Base-by-base conservation (phyloP, 2,329 filamentous ascomycete species). In the Alternaria incomplexa region DNA sequence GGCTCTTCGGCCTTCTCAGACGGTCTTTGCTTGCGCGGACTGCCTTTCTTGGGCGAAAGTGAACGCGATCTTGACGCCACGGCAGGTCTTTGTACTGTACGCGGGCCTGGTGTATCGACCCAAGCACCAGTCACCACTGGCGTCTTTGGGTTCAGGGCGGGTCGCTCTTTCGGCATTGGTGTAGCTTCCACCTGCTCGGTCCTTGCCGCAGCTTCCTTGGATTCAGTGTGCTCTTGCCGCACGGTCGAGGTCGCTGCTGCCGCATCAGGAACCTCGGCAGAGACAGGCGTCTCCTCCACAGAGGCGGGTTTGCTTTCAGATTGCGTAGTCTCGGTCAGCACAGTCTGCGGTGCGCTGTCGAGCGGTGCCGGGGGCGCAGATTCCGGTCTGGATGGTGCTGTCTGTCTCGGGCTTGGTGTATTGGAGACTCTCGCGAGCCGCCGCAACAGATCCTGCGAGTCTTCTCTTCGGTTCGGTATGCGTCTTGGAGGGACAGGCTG, bases 91-190 rank as follows among this genome's bases (percentile, higher is more conserved):
- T 50, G 67, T 15, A 56, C 44, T 20, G 74, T 74, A 17, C 71
- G 72, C n/a, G 73, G 74, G 4, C 68, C 78, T 28, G 82, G 82
- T 4, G 83, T 85, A 45, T 84, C 83, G 30, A 84, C 71, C 83
- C 83, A 85, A 23, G 80, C 83, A 23, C 83, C 83, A 48, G 80
- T 83, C 7, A 84, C 82, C 3, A 80, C 69, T 12, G 83, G 83
- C 4, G 83, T 84, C 59, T 82, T 82, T 6, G 77, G 69, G 17
- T 73, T 67, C 8, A 73, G 48, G 25, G 67, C 46, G 4, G 73
- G 60, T 6, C 55, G 70, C 22, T 74, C 69, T 23, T 61, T 56
- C 23, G 76, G 74, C 54, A 75, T 66, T 17, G 77, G 76, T 20
- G 76, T 79, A 6, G 66, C 68, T 50, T 77, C 71, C 10, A 72